Percentiles rank a stretch among this genome's conserved stretches.
Evolutionary conservation across 805 yeast genomes (phyloP).

Genomic region (Pichia paraexigua): DNA sequence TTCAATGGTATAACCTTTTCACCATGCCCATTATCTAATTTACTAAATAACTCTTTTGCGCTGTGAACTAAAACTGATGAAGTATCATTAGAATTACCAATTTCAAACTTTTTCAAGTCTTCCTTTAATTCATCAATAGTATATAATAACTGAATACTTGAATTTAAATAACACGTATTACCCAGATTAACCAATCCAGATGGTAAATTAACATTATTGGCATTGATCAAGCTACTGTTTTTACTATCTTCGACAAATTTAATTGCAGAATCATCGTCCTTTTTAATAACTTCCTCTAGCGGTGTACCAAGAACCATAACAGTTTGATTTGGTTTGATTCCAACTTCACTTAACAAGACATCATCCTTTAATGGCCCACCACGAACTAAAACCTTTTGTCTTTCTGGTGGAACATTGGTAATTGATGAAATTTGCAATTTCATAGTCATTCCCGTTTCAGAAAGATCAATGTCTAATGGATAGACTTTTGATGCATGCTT

Average conservation of each 20-base stretch:
- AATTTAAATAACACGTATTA: slow-evolving; percentile 70
- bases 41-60: slow-evolving; percentile 37
- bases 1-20: slow-evolving; percentile 52
- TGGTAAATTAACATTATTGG: slow-evolving; percentile 35
- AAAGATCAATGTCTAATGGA: slow-evolving; percentile 46
- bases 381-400: slow-evolving; percentile 85
- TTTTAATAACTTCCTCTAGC: slow-evolving; percentile 42
- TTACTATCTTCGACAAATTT: slow-evolving; percentile 63
- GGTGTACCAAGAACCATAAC: slow-evolving; percentile 93
- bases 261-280: slow-evolving; percentile 42
- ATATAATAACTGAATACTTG: slow-evolving; percentile 54
- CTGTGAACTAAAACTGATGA: slow-evolving; percentile 21
- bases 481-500: slow-evolving; percentile 66
- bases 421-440: slow-evolving; percentile 62
- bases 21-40: slow-evolving; percentile 36
- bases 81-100: slow-evolving; percentile 12
- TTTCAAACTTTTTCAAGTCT: slow-evolving; percentile 21
- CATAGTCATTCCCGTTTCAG: slow-evolving; percentile 51
- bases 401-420: slow-evolving; percentile 78
- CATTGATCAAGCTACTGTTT: slow-evolving; percentile 11
- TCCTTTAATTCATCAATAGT: slow-evolving; percentile 36
- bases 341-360: slow-evolving; percentile 38
- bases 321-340: slow-evolving; percentile 54
- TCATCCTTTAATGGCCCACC: slow-evolving; percentile 84
- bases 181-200: slow-evolving; percentile 65